phyloP scores from a whole-genome alignment of 1,284 basidiomycete genomes.

The Sphaerobolus stellatus region DNA sequence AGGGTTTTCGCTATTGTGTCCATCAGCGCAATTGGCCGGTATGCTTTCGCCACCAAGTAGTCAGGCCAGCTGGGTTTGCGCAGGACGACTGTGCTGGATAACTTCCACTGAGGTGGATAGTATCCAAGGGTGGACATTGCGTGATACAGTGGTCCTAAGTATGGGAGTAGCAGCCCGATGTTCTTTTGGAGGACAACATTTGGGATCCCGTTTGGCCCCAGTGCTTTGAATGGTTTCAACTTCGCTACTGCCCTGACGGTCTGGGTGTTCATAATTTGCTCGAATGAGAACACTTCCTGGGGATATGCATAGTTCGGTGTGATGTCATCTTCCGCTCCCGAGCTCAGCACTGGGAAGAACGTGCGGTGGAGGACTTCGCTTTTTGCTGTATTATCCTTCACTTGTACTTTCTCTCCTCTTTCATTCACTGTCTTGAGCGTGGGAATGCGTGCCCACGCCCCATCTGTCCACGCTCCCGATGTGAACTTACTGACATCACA shows the following conservation, averaged over 20 bases:
- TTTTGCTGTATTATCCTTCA: neutral
- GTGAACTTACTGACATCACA: neutral
- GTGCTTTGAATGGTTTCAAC: neutral
- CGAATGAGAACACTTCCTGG: neutral
- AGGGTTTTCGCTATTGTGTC: conserved; percentile 15
- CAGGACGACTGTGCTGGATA: conserved; percentile 8
- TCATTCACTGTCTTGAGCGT: neutral
- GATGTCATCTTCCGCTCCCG: neutral
- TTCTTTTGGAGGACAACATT: neutral
- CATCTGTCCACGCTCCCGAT: neutral
- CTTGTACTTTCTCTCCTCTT: neutral
- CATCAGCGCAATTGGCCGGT: conserved; percentile 17
- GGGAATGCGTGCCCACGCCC: neutral
- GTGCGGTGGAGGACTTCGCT: neutral
- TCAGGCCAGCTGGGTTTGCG: conserved; percentile 14
- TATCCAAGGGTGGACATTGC: neutral
- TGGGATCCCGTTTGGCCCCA: neutral
- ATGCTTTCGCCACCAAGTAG: conserved; percentile 13
- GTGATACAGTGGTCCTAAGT: neutral
- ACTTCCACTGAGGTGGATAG: neutral
- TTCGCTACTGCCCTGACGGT: neutral
- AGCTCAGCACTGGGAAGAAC: neutral
- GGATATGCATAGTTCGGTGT: neutral
- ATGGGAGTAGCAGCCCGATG: neutral
- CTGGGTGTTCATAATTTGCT: neutral